Conservation (phyloP, 805 yeast genomes). For the Jamesozyma gamospora region DNA sequence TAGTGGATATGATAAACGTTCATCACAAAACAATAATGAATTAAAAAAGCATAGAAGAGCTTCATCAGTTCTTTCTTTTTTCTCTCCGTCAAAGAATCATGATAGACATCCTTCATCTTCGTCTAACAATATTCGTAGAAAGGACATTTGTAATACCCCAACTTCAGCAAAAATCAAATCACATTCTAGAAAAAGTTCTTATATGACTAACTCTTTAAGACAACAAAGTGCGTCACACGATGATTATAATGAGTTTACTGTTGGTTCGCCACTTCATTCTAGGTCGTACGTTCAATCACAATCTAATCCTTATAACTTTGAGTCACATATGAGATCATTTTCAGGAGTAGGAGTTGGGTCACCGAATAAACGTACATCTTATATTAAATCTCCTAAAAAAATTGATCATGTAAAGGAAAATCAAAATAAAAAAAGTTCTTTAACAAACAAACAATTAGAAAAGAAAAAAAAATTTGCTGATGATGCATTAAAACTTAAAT, state of each 20-base stretch:
- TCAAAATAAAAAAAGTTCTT: conserved; percentile 34
- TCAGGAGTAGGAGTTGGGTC: too few relatives aligned
- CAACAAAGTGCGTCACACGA: neutral
- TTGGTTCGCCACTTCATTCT: too few relatives aligned
- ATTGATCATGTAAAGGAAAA: conserved; percentile 30
- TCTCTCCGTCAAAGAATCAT: conserved; percentile 25
- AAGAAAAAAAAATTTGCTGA: conserved; percentile 2
- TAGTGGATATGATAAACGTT: neutral
- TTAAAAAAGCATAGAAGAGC: conserved; percentile 43
- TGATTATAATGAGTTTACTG: neutral
- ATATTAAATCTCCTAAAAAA: too few relatives aligned
- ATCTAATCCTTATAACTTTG: too few relatives aligned
- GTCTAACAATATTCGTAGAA: conserved; percentile 2
- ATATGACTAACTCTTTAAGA: neutral
- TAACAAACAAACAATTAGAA: neutral
- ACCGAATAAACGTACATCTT: too few relatives aligned
- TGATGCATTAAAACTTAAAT: conserved; percentile 24
- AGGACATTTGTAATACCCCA: conserved; percentile 1
- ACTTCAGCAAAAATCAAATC: neutral
- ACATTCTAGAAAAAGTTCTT: conserved; percentile 8
- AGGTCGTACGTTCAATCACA: too few relatives aligned
- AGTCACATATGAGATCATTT: too few relatives aligned
- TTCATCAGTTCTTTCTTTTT: conserved; percentile 49
- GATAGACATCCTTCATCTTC: neutral
- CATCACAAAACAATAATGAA: conserved; percentile 13